These are phyloP conservation scores for Chloris gayana DNA, from an alignment of 176 grass and related monocot genomes.

Conservation along the genomic window DNA sequence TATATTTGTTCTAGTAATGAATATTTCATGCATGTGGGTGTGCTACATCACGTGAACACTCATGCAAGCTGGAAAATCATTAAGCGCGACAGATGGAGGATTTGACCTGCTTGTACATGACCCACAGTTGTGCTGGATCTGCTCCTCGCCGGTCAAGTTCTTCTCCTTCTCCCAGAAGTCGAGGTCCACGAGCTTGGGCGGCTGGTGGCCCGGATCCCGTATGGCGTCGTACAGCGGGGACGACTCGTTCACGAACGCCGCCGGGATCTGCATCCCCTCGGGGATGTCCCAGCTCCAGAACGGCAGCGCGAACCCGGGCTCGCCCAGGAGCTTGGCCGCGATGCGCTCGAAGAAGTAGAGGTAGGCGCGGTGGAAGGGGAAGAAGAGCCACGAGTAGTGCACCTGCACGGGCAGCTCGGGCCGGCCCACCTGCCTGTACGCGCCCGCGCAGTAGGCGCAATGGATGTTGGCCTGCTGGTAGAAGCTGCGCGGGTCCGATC, in stretches of 20 bases:
- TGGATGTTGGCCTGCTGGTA: slow-evolving; percentile 65
- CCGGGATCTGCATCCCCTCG: slow-evolving; percentile 53
- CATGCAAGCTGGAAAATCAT: neutral
- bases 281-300: slow-evolving; percentile 63
- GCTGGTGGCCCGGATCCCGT: slow-evolving; percentile 30
- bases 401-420: slow-evolving; percentile 46
- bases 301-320: slow-evolving; percentile 49
- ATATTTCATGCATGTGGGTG: neutral
- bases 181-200: slow-evolving; percentile 41
- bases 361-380: slow-evolving; percentile 63
- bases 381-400: slow-evolving; percentile 67
- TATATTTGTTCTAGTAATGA: no score
- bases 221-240: slow-evolving; percentile 50
- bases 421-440: slow-evolving; percentile 40
- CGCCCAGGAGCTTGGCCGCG: slow-evolving; percentile 49
- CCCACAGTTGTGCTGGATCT: slow-evolving; percentile 36
- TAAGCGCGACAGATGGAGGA: neutral
- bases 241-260: slow-evolving; percentile 26
- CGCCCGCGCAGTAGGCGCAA: slow-evolving; percentile 71
- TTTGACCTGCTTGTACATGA: slow-evolving; percentile 50
- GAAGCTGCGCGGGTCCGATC: slow-evolving; percentile 56
- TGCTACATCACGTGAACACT: neutral
- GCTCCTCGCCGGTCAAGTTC: slow-evolving; percentile 25
- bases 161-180: neutral
- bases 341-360: slow-evolving; percentile 78